Conservation (phyloP, 2,329 filamentous ascomycete species). For the Phialocephala sp. region DNA sequence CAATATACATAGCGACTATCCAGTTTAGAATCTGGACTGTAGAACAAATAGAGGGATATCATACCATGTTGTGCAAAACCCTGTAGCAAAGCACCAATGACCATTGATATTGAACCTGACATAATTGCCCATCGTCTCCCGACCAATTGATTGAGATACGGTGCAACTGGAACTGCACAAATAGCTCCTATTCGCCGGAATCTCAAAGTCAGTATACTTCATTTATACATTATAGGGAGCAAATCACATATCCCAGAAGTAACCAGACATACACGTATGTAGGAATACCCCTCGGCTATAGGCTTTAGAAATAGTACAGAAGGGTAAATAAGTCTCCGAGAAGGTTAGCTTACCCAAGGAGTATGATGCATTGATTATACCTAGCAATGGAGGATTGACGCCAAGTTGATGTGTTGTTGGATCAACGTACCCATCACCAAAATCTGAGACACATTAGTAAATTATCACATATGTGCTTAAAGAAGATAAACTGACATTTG, state of each 20-base stretch:
- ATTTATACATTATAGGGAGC: too few species aligned
- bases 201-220: too few species aligned
- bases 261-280: too few species aligned
- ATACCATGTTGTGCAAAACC: slow-evolving; percentile 45
- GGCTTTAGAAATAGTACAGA: too few species aligned
- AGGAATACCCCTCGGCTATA: too few species aligned
- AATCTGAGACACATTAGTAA: slow-evolving; percentile 8
- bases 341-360: slow-evolving; percentile 44
- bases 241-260: too few species aligned
- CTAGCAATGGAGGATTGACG: slow-evolving; percentile 12
- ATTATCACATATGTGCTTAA: not conserved
- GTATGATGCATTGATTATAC: slow-evolving; percentile 51
- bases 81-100: slow-evolving; percentile 60
- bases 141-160: slow-evolving; percentile 55
- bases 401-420: slow-evolving; percentile 5
- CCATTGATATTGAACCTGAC: slow-evolving; percentile 58
- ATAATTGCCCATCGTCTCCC: slow-evolving; percentile 61
- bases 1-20: slow-evolving; percentile 54
- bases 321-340: too few species aligned
- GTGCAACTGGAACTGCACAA: slow-evolving; percentile 57
- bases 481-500: slow-evolving; percentile 16
- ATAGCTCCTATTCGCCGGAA: slow-evolving; percentile 50
- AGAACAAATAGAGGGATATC: not conserved
- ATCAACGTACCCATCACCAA: slow-evolving; percentile 17
- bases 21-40: slow-evolving; percentile 16